These are phyloP conservation scores for Taphrina sp. DNA, from an alignment of 1,139 yeast genomes.

Conservation along the genomic window DNA sequence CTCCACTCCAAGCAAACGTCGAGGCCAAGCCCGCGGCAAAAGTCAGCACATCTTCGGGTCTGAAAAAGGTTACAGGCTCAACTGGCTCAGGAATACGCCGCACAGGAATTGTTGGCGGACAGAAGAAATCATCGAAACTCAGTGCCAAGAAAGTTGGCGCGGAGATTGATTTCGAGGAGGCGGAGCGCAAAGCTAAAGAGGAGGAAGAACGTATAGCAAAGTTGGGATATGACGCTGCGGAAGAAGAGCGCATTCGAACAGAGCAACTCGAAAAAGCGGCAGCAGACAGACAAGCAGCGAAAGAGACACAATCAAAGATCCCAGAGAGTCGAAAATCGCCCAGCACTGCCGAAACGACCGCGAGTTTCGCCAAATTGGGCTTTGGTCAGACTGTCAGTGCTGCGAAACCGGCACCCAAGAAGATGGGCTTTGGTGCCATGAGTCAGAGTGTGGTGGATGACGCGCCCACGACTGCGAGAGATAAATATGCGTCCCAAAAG, in stretches of 20 bases:
- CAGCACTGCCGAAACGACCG: slow-evolving; percentile 56
- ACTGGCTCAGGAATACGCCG: slow-evolving; percentile 40
- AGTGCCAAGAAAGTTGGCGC: slow-evolving; percentile 50
- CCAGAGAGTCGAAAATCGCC: slow-evolving; percentile 13
- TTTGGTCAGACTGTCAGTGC: slow-evolving; percentile 66
- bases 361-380: slow-evolving; percentile 73
- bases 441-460: slow-evolving; percentile 39
- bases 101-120: slow-evolving; percentile 38
- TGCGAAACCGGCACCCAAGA: slow-evolving; percentile 34
- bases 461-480: slow-evolving; percentile 46
- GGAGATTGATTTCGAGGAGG: slow-evolving; percentile 79
- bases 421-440: slow-evolving; percentile 46
- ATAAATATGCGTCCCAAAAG: slow-evolving; percentile 82
- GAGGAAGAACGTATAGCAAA: slow-evolving; percentile 73
- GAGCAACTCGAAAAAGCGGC: slow-evolving; percentile 40
- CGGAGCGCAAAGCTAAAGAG: slow-evolving; percentile 78
- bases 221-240: slow-evolving; percentile 66
- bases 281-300: slow-evolving; percentile 14
- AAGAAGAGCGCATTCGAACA: slow-evolving; percentile 41
- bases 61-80: slow-evolving; percentile 40
- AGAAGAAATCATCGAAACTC: slow-evolving; percentile 44
- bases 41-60: slow-evolving; percentile 39
- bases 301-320: slow-evolving; percentile 7
- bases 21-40: slow-evolving; percentile 39
- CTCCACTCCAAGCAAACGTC: slow-evolving; percentile 39